Base-by-base conservation (phyloP, 2,329 filamentous ascomycete genomes). In the Alternaria viburni region DNA sequence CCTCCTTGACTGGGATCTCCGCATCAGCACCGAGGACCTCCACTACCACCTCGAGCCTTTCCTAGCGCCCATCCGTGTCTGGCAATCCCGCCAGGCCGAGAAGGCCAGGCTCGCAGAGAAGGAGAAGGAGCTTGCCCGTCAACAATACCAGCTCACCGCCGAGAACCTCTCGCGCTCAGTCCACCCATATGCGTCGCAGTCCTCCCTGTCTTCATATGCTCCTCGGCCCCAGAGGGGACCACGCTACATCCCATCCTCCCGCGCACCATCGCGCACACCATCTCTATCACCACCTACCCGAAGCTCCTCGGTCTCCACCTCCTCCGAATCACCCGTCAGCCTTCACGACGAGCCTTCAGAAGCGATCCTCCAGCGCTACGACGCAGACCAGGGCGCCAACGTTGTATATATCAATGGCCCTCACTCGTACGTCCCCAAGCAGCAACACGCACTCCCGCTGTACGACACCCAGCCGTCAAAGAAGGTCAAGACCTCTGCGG, bases 1-100 rank as follows among this genome's bases (percentile, higher is more conserved):
- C 84, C 88, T 99, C 46, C 86, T 99, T 49, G 92, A 97, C 79
- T 99, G 94, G 93, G 93, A 99, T 71, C 88, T 97, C 64, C 88
- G 92, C 70, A 93, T 99, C 76, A 90, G 86, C 45, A 89, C 93
- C 76, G 86, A 94, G 59, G 93, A 98, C 74, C 89, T 99, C 46
- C 93, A 97, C 84, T 86, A 85, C 69, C 92, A 97, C 80, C 86
- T 98, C 44, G 93, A 97, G 72, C 88, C 88, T 45, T 98, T 98
- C 86, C 87, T 99, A 47, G 89, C 89, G 32, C 95, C 95, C 26
- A 92, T 98, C 76, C 91, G 94, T 65, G 78, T 84, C 71, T 85
- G 81, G 75, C 83, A 88, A 70, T 77, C 83, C 19, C 83, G 86
- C 66, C 81, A 86, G 60, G 84, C 85, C 63, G 84, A 88, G 73